These are phyloP conservation scores for Sugiyamaella neomexicana DNA, from an alignment of 1,139 yeast species.

Conservation along the genomic window DNA sequence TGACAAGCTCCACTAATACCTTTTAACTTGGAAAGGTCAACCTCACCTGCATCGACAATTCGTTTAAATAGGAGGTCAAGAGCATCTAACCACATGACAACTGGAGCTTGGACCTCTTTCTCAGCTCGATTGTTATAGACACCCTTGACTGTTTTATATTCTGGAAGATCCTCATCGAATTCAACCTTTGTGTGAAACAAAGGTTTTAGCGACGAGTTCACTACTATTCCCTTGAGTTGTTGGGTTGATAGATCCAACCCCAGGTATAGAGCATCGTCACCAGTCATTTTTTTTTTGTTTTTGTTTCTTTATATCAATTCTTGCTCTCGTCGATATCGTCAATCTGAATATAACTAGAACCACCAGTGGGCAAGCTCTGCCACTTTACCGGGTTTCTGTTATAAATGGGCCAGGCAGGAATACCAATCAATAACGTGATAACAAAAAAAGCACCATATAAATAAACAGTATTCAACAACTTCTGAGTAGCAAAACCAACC, in stretches of 20 bases:
- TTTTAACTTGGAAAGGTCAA: slow-evolving; percentile 60
- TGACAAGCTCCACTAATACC: slow-evolving; percentile 88
- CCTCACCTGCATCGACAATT: slow-evolving; percentile 50
- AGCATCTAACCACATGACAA: slow-evolving; percentile 86
- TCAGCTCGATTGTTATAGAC: slow-evolving; percentile 52
- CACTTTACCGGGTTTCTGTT: slow-evolving; percentile 50
- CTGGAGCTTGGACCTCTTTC: slow-evolving; percentile 60
- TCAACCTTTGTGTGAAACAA: slow-evolving; percentile 63
- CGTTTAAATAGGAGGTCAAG: slow-evolving; percentile 61
- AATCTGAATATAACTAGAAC: not conserved
- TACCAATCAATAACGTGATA: slow-evolving; percentile 44
- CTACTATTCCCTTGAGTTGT: slow-evolving; percentile 75
- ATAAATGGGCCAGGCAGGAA: slow-evolving; percentile 60
- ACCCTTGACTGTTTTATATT: slow-evolving; percentile 68
- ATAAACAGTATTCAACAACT: slow-evolving; percentile 43
- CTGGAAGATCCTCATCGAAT: slow-evolving; percentile 64
- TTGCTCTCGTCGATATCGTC: not conserved
- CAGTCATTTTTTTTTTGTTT: no score
- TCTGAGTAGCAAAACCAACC: slow-evolving; percentile 49
- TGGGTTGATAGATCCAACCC: slow-evolving; percentile 92
- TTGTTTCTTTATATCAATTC: not conserved
- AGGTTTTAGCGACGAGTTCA: slow-evolving; percentile 55
- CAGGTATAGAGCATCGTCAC: slow-evolving; percentile 9
- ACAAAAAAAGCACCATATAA: slow-evolving; percentile 44
- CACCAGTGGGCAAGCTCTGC: slow-evolving; percentile 29